A percentile compares a stretch with the other conserved stretches of the same genome.
These are phyloP conservation scores for Magnusiomyces tetraspermus DNA, from an alignment of 1,139 yeast species.

Conservation along the genomic window DNA sequence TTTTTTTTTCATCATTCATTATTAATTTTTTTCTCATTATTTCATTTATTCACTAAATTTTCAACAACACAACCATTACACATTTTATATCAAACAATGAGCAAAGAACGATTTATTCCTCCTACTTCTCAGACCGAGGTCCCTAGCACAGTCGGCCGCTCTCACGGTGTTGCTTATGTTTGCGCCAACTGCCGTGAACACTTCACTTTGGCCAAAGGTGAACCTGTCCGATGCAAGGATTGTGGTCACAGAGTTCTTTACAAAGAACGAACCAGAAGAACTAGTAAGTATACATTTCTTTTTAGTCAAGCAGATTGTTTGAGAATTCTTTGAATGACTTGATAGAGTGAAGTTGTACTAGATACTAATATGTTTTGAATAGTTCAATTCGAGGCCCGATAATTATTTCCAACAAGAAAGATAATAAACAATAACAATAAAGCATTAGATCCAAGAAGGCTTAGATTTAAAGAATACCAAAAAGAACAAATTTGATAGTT, in stretches of 20 bases:
- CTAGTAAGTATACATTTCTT: constrained; percentile 43
- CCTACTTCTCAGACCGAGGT: constrained; percentile 67
- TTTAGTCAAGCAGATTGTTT: not conserved
- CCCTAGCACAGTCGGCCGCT: constrained; percentile 57
- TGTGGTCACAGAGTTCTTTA: constrained; percentile 97
- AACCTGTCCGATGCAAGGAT: constrained; percentile 96
- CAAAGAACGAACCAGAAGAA: constrained; percentile 94
- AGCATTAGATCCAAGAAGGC: too few relatives aligned
- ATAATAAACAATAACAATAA: too few relatives aligned
- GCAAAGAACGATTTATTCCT: constrained; percentile 88
- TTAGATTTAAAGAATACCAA: too few relatives aligned
- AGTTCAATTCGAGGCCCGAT: constrained; percentile 63
- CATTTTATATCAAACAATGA: constrained; percentile 17
- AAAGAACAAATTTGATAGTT: too few relatives aligned
- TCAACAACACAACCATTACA: not conserved
- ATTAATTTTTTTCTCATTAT: not conserved
- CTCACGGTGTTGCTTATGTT: constrained; percentile 82
- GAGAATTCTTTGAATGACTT: not conserved
- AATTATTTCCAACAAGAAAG: too few relatives aligned
- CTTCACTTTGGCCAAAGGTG: constrained; percentile 81
- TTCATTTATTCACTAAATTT: too few relatives aligned
- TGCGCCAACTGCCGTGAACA: constrained; percentile 96
- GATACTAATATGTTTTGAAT: constrained; percentile 11
- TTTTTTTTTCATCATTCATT: not conserved
- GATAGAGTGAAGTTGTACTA: not conserved